Conservation (phyloP, 2,329 filamentous ascomycete species). For the Talaromyces sp. region DNA sequence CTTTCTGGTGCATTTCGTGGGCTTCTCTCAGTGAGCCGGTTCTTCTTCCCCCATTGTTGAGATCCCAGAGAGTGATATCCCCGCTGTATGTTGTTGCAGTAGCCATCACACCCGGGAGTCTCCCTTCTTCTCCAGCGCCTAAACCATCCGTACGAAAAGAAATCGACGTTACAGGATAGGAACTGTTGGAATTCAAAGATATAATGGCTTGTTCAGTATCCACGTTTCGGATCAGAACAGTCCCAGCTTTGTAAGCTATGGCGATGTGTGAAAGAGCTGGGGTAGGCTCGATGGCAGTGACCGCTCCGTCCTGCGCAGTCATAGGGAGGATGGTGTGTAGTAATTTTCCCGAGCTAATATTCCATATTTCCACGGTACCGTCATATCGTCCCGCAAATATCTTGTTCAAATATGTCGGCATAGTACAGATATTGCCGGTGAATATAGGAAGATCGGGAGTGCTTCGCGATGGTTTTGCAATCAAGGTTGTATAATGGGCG, state of each 20-base stretch:
- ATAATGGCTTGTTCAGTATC: conserved; percentile 69
- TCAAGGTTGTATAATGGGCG: conserved; percentile 85
- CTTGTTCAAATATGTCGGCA: conserved; percentile 96
- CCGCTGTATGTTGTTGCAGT: conserved; percentile 73
- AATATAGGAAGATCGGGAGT: conserved; percentile 58
- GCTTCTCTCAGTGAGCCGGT: conserved; percentile 82
- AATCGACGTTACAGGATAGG: conserved; percentile 66
- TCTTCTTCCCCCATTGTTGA: conserved; percentile 81
- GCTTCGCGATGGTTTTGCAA: conserved; percentile 41
- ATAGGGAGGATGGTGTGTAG: conserved; percentile 84
- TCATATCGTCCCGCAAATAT: conserved; percentile 82
- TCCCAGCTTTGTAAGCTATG: conserved; percentile 76
- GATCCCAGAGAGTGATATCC: conserved; percentile 92
- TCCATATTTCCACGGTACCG: conserved; percentile 95
- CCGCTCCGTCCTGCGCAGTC: conserved; percentile 63
- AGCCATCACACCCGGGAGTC: conserved; percentile 85
- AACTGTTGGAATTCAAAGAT: conserved; percentile 60
- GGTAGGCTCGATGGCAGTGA: conserved; percentile 81
- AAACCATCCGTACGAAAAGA: conserved; percentile 84
- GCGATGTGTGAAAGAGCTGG: conserved; percentile 80
- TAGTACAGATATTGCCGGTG: conserved; percentile 72
- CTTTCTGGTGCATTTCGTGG: conserved; percentile 57
- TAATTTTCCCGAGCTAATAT: conserved; percentile 83
- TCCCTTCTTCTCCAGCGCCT: conserved; percentile 82
- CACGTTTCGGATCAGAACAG: conserved; percentile 75